These are phyloP conservation scores for Hypoxylon sp. DNA, from an alignment of 2,329 filamentous ascomycete genomes.

Conservation along the genomic window DNA sequence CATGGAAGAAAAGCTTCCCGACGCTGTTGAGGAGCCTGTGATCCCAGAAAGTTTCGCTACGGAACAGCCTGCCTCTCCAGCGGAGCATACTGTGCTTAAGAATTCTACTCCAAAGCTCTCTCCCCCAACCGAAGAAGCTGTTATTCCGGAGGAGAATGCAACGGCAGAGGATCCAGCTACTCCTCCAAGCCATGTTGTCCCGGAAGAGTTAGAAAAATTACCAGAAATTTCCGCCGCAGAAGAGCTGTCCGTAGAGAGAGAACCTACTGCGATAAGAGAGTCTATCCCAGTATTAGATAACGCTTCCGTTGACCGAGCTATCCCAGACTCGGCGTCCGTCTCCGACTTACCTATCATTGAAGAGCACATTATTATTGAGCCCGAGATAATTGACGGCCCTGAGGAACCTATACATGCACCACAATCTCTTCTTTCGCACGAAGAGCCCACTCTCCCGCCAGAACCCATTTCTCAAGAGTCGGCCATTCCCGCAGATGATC, in stretches of 20 bases:
- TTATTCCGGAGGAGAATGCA: background rate
- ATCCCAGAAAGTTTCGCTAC: background rate
- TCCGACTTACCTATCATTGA: background rate
- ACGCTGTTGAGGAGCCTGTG: background rate
- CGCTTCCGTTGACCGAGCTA: background rate
- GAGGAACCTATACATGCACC: background rate
- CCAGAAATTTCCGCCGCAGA: background rate
- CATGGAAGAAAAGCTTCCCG: background rate
- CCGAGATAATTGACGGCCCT: background rate
- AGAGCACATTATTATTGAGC: background rate
- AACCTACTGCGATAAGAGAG: background rate
- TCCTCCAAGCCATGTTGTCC: background rate
- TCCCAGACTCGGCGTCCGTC: background rate
- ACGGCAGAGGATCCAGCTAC: background rate
- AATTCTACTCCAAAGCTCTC: background rate
- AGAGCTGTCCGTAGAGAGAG: background rate
- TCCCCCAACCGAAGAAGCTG: background rate
- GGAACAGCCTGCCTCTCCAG: background rate
- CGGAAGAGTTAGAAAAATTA: background rate
- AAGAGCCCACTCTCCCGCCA: background rate
- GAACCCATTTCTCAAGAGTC: background rate
- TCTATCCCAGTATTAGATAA: background rate
- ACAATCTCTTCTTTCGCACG: background rate
- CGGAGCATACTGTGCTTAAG: background rate
- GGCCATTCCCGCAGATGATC: constrained; percentile 5